Evolutionary conservation across 257 asterid genomes (phyloP), one percentile per base, ranked within the genome.

Genomic region (Avicennia marina): DNA sequence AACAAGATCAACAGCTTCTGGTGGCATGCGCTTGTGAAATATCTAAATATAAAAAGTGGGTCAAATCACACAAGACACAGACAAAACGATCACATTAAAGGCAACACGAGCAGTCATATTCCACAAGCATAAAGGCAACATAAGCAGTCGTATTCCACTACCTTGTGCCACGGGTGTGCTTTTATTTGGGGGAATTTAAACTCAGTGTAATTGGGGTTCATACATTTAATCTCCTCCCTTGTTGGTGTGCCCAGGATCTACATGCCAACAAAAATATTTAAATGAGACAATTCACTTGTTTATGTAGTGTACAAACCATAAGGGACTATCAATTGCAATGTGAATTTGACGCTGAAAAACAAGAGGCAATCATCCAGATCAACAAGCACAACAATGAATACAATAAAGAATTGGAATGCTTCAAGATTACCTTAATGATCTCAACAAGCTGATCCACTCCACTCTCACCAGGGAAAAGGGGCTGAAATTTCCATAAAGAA

Each of bases 91-190:
- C 13, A 36, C n/a, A n/a, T n/a, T n/a, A n/a, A n/a, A n/a, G n/a
- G n/a, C n/a, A n/a, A n/a, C n/a, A n/a, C n/a, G n/a, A n/a, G n/a
- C n/a, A n/a, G n/a, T n/a, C n/a, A n/a, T n/a, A n/a, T n/a, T n/a
- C n/a, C n/a, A n/a, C n/a, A n/a, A n/a, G n/a, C n/a, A n/a, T n/a
- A n/a, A n/a, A n/a, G n/a, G n/a, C n/a, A n/a, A n/a, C n/a, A n/a
- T n/a, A n/a, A n/a, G n/a, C n/a, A n/a, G n/a, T n/a, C n/a, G 24
- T 42, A 45, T 58, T 11, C 11, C 38, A 38, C 3, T 72, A 81
- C 94, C 84, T 84, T 84, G 74, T 84, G 94, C 94, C 94, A 84
- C 18, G 94, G 94, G 70, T 83, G 93, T 36, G 93, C 89, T 66
- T 83, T 83, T 32, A 80, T 80, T 60, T 83, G 93, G 47, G 93